Evolutionary conservation across 192 early-diverging fungal species (phyloP), one percentile per base, ranked within the genome.

Genomic region (Backusella macrospora): DNA sequence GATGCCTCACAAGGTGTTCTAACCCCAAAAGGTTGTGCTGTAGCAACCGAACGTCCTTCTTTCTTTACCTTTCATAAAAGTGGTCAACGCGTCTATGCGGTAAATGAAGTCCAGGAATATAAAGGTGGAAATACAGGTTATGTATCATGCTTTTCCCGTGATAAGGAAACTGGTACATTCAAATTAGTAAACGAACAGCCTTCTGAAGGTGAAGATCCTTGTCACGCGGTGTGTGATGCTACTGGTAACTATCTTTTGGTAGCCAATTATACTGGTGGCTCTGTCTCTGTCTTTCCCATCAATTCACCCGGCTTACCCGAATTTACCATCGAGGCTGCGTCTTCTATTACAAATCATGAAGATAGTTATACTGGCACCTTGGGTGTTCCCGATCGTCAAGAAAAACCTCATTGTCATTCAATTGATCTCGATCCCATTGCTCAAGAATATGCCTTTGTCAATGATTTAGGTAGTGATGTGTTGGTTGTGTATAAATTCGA

Each of bases 241-340:
- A 44, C 63, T 2, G 70, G 73, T 3, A 48, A 55, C 13, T 37
- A 81, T 49, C 37, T 75, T 1, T 55, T 81, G 38, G 73, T 75
- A 0, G 76, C 76, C 55, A 81, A 81, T 55, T 81, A 81, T 29
- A 69, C 26, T 29, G 73, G 80, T 23, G 80, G 80, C 1, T 75
- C 72, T 9, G 70, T 68, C 3, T 39, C 52, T 0, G 52, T 65
- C 9, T 73, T 72, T 37, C 75, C 76, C 1, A 62, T 78, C 23
- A 18, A 62, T 26, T 8, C 13, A 7, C 40, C 62, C 18, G 75
- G 75, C 48, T 55, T 13, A 43, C 15, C 26, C 37, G 29, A 45
- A 12, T 37, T 26, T 7, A 26, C 38, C 1, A 7, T 81, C 12
- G 69, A 71, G 21, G 44, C 40, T 5, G 39, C 63, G 0, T 26